Conservation (phyloP, 176 grass and related monocot genomes). For the Leersia perrieri region DNA sequence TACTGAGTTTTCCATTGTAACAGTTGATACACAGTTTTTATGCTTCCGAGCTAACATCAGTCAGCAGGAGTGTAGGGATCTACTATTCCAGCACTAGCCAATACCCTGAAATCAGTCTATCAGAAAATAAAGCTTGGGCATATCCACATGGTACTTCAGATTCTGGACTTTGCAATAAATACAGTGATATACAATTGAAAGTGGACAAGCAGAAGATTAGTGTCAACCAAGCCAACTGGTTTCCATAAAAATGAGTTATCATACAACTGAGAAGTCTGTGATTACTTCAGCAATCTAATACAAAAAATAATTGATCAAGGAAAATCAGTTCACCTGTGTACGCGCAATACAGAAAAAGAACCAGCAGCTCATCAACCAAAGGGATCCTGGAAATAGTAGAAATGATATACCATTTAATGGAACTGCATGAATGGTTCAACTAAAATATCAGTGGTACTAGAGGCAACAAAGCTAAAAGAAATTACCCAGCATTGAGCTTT, state of each 20-base stretch:
- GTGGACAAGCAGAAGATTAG: neutral
- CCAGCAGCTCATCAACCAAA: conserved; percentile 73
- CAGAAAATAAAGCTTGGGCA: neutral
- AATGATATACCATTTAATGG: conserved; percentile 16
- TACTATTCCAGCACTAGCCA: neutral
- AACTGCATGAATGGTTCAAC: neutral
- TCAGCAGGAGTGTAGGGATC: neutral
- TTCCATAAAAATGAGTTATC: neutral
- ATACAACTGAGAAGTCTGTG: neutral
- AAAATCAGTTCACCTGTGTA: conserved; percentile 55
- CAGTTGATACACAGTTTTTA: neutral
- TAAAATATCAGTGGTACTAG: neutral
- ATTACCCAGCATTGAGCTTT: conserved; percentile 84
- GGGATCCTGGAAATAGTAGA: conserved; percentile 50
- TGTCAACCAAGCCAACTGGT: neutral
- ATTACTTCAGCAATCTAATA: neutral
- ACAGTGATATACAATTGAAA: neutral
- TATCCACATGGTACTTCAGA: neutral
- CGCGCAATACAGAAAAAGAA: conserved; percentile 68
- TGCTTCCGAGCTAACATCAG: neutral
- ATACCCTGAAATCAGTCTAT: neutral
- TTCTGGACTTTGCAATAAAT: neutral
- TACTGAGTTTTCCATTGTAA: neutral
- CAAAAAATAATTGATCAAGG: neutral
- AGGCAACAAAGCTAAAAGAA: neutral